A percentile compares a stretch with the other conserved stretches of the same genome.
Conservation (phyloP, 805 yeast genomes). For the Candida parachauliodes region DNA sequence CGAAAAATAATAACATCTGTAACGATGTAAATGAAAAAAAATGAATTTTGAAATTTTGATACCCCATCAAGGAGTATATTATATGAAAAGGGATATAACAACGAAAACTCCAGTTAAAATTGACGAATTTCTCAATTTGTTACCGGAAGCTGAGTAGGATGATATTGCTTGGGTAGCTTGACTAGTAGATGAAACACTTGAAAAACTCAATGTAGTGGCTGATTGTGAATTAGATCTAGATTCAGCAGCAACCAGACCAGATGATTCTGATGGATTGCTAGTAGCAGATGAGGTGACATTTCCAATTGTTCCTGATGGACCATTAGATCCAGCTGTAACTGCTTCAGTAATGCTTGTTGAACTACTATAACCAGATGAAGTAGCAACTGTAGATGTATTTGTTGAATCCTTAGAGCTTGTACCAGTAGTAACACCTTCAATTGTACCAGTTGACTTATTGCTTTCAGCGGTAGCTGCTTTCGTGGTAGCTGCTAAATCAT, state of each 20-base stretch:
- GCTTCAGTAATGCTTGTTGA: background rate
- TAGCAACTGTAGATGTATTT: background rate
- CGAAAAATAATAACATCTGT: background rate
- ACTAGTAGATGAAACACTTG: background rate
- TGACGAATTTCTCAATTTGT: background rate
- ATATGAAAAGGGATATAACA: background rate
- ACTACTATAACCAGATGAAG: background rate
- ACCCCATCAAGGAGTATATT: background rate
- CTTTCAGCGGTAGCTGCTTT: background rate
- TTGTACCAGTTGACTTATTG: background rate
- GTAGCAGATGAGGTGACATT: background rate
- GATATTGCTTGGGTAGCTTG: background rate
- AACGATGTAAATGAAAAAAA: background rate
- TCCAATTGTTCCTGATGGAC: background rate
- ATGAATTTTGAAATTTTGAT: background rate
- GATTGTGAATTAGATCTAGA: too few relatives aligned
- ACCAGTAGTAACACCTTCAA: background rate
- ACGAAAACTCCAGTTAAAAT: background rate
- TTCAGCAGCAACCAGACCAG: too few relatives aligned
- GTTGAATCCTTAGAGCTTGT: background rate
- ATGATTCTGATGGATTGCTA: background rate
- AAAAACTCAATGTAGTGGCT: background rate
- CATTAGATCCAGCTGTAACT: background rate
- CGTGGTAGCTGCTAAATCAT: background rate
- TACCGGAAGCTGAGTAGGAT: background rate